A percentile compares a stretch with the other conserved stretches of the same genome.
phyloP scores from a whole-genome alignment of 2,329 filamentous ascomycete genomes.

The Nigrospora oryzae region DNA sequence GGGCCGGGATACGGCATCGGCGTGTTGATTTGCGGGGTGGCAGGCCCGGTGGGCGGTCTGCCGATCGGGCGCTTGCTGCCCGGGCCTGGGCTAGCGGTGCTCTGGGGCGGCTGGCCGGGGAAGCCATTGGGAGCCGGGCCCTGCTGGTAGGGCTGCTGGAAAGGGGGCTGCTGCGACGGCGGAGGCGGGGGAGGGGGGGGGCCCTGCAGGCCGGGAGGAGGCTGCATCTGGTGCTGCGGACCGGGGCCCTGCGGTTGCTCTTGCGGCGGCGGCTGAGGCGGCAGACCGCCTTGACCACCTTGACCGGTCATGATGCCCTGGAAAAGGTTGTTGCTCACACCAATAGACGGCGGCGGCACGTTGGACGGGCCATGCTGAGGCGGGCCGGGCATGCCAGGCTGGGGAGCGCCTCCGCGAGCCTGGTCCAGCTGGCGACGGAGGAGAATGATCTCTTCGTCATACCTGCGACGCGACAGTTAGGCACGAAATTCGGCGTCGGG shows the following conservation, averaged over 20 bases:
- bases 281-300: conserved; percentile 74
- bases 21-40: conserved; percentile 87
- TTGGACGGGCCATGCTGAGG: conserved; percentile 67
- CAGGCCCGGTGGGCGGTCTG: conserved; percentile 62
- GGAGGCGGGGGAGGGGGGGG: conserved; percentile 49
- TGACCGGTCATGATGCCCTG: conserved; percentile 92
- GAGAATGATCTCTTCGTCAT: conserved; percentile 82
- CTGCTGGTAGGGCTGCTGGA: conserved; percentile 60
- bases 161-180: conserved; percentile 60
- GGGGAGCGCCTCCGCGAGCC: conserved; percentile 52
- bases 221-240: conserved; percentile 59
- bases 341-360: conserved; percentile 72
- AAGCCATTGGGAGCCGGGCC: conserved; percentile 60
- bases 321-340: conserved; percentile 87
- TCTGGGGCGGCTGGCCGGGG: conserved; percentile 72
- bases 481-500: not conserved
- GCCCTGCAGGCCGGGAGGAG: conserved; percentile 57
- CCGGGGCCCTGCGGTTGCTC: conserved; percentile 47
- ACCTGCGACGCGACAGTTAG: conserved; percentile 44
- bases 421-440: conserved; percentile 82
- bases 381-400: conserved; percentile 54
- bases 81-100: conserved; percentile 79
- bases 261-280: conserved; percentile 57
- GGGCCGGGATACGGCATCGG: conserved; percentile 79
- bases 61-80: conserved; percentile 63